Evolutionary conservation across 345 rosid species (phyloP).

Genomic region (Adansonia digitata): DNA sequence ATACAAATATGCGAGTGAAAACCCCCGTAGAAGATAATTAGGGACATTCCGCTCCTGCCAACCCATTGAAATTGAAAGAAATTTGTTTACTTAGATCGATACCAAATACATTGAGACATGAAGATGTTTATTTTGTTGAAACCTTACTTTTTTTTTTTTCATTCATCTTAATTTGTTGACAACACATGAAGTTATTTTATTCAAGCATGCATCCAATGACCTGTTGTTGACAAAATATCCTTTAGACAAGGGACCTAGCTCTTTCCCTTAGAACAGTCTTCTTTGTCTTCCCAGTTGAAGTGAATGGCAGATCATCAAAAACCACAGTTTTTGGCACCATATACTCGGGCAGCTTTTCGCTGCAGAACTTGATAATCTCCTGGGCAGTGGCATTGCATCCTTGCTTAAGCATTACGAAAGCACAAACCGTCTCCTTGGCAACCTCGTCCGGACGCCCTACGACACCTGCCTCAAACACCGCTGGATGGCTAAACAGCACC

Average conservation of each 20-base stretch:
- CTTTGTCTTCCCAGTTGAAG: conserved; percentile 2
- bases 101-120: background rate
- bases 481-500: background rate
- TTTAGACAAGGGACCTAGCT: background rate
- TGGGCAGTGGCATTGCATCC: background rate
- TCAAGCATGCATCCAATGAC: background rate
- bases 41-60: conserved; percentile 20
- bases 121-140: too few relatives aligned
- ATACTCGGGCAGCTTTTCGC: background rate
- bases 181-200: background rate
- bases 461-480: background rate
- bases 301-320: background rate
- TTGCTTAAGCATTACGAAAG: background rate
- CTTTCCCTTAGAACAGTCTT: background rate
- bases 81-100: background rate
- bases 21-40: conserved; percentile 19
- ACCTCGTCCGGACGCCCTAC: background rate
- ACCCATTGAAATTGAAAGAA: background rate
- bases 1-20: background rate
- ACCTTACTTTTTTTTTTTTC: background rate
- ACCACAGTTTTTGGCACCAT: background rate
- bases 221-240: too few relatives aligned
- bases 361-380: background rate
- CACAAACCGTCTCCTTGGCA: background rate
- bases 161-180: background rate